Base-by-base conservation (phyloP, 2,329 filamentous ascomycete species). In the Trichoderma sp. region DNA sequence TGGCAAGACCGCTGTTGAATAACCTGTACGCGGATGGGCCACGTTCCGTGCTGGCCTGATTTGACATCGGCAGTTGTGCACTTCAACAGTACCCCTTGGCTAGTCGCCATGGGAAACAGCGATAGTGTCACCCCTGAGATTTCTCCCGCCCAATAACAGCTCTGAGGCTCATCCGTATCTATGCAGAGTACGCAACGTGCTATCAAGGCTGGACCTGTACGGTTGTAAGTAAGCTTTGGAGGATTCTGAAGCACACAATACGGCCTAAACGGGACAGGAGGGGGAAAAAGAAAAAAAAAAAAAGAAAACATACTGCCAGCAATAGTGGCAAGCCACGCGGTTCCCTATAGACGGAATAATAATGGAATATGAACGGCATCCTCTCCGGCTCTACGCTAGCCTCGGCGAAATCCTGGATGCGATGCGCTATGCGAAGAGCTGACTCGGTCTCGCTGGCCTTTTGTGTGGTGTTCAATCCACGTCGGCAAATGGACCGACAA, bases 391-490 rank as follows among this genome's bases (percentile, higher is more conserved):
- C 40, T 58, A 40, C 37, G 21, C 4, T 58, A 52, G 55, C 53
- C n/a, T 59, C 40, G 63, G 31, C 53, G 53, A 59, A 21, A 61
- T 4, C 14, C 53, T 31, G 35, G 29, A 66, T n/a, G 40, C 40
- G 37, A 58, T 66, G 63, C 40, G 16, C 55, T 16, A 66, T 66
- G 63, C 63, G 29, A 66, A 21, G 40, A 37, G 63, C 63, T 66
- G 63, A 66, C 63, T 66, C 63, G 63, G 29, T 55, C 52, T 49
- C 37, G 53, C 37, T 66, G 37, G 27, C 43, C 37, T 27, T 16
- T 11, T 40, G 40, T 66, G 55, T 52, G 55, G 63, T 66, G 55
- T 59, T 37, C 37, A 52, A 13, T 59, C 63, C 55, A 37, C 63
- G 21, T 58, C 10, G 63, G 52, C 37, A 31, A 35, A 66, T 43